phyloP scores from a whole-genome alignment of 768 basidiomycete species.

The Solioccasus polychromus region DNA sequence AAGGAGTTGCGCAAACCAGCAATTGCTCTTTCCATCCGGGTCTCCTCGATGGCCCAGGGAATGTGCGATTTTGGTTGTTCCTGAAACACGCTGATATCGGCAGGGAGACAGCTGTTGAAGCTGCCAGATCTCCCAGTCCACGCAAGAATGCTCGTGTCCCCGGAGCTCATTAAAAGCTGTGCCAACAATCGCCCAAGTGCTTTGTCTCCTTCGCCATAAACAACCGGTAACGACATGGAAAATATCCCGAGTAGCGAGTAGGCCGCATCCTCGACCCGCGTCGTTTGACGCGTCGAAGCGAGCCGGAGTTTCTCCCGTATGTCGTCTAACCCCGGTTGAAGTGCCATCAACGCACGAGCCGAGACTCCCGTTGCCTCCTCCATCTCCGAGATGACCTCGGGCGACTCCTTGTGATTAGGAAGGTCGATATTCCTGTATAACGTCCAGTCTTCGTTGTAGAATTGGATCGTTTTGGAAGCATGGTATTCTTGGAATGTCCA shows the following conservation, averaged over 20 bases:
- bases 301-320: too few species aligned
- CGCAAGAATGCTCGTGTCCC: slow-evolving; percentile 7
- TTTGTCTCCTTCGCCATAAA: too few species aligned
- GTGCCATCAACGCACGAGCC: neutral
- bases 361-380: slow-evolving; percentile 2
- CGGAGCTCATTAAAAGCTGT: too few species aligned
- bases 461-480: too few species aligned
- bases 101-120: slow-evolving; percentile 6
- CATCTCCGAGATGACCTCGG: slow-evolving; percentile 7
- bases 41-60: neutral
- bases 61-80: neutral
- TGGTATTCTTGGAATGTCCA: too few species aligned
- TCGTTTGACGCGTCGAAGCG: too few species aligned
- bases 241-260: too few species aligned
- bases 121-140: slow-evolving; percentile 5
- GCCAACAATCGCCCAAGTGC: too few species aligned
- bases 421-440: neutral
- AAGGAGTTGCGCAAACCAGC: neutral
- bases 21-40: neutral
- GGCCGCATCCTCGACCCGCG: too few species aligned
- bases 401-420: slow-evolving; percentile 7
- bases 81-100: neutral
- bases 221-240: too few species aligned
- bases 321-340: slow-evolving; percentile 2
- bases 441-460: too few species aligned